phyloP scores from a whole-genome alignment of 192 early-diverging fungal species.

The Linnemannia hyalina region DNA sequence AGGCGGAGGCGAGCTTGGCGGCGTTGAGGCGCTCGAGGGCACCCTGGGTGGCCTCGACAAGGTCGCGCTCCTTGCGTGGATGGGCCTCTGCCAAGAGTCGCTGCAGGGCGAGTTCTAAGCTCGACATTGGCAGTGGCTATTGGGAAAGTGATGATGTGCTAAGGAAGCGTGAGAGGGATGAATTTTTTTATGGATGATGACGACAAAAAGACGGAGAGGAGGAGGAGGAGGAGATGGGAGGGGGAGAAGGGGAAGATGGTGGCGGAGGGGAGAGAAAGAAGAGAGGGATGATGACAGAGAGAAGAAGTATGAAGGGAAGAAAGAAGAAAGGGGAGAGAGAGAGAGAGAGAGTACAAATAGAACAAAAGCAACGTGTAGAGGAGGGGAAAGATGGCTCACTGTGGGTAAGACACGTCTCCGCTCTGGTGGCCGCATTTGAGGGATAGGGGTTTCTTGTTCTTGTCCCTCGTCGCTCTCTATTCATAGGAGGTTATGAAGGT shows the following conservation, averaged over 20 bases:
- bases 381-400: no score
- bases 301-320: no score
- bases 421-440: no score
- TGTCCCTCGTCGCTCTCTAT: no score
- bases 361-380: no score
- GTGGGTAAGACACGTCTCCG: no score
- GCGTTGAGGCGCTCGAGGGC: conserved; percentile 54
- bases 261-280: background rate
- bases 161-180: background rate
- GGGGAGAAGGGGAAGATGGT: background rate
- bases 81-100: conserved; percentile 60
- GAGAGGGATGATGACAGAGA: background rate
- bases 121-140: conserved; percentile 44
- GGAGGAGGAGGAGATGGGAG: background rate
- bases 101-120: conserved; percentile 63
- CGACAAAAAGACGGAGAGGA: background rate
- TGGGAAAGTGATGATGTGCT: background rate
- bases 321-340: no score
- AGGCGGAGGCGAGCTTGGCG: conserved; percentile 42
- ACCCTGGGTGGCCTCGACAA: conserved; percentile 50
- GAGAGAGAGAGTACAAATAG: no score
- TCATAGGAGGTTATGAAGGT: no score
- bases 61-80: conserved; percentile 54
- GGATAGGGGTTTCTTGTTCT: no score
- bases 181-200: background rate